Evolutionary conservation across 352 stramenopile species (phyloP).

Genomic region (Pythium phragmiticola): DNA sequence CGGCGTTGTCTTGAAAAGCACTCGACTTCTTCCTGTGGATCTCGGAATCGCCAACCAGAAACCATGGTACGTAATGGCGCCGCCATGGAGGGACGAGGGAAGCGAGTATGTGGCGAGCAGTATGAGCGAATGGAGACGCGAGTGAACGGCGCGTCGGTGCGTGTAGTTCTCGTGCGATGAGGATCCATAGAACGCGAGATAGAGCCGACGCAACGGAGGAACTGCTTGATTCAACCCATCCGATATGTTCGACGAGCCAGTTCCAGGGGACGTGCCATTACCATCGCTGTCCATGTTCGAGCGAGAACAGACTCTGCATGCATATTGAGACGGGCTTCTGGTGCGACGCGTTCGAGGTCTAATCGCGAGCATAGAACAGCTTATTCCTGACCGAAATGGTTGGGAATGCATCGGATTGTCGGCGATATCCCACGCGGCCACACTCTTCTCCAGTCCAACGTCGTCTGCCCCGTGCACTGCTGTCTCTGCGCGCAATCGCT

Average conservation of each 20-base stretch:
- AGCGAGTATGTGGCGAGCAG: not conserved
- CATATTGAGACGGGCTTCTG: no score
- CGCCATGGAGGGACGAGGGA: not conserved
- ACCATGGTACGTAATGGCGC: constrained; percentile 66
- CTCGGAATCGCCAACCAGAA: constrained; percentile 60
- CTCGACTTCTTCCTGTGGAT: constrained; percentile 89
- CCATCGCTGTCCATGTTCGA: no score
- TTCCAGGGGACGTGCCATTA: no score
- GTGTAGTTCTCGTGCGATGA: not conserved
- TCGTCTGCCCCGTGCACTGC: no score
- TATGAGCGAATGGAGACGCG: constrained; percentile 1
- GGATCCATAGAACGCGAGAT: not conserved
- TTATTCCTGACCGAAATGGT: no score
- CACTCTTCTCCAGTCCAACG: no score
- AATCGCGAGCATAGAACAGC: no score
- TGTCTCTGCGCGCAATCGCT: not conserved
- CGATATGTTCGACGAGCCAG: not conserved
- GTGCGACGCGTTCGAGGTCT: no score
- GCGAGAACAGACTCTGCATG: no score
- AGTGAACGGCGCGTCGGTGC: not conserved
- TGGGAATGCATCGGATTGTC: not conserved
- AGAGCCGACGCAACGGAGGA: not conserved
- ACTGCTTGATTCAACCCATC: constrained; percentile 4
- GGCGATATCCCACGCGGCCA: no score
- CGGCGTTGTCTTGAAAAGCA: constrained; percentile 42